Percentiles rank a stretch among this genome's conserved stretches.
phyloP scores from a whole-genome alignment of 2,329 filamentous ascomycete species.

The Ploettnerulaceae sp. region DNA sequence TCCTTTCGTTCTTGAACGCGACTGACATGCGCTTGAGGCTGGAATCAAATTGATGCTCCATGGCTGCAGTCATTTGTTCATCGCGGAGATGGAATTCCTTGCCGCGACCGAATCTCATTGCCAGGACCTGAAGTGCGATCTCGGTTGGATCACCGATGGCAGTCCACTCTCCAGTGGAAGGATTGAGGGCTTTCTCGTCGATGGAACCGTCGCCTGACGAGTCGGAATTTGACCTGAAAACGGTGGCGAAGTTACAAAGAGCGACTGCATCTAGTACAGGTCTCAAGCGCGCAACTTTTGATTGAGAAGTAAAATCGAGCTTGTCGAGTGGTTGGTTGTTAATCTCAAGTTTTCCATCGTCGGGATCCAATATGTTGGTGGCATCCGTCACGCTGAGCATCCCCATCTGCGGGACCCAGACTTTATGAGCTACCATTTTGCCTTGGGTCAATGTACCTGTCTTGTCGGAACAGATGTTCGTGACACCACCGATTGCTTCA shows the following conservation, averaged over 20 bases:
- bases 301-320: conserved; percentile 20
- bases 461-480: conserved; percentile 43
- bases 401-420: conserved; percentile 54
- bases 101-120: conserved; percentile 58
- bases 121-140: conserved; percentile 69
- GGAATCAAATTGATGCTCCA: conserved; percentile 70
- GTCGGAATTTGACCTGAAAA: conserved; percentile 30
- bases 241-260: conserved; percentile 54
- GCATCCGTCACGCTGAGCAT: conserved; percentile 50
- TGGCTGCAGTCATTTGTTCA: conserved; percentile 45
- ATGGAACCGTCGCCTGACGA: conserved; percentile 9
- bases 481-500: conserved; percentile 62
- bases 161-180: conserved; percentile 41
- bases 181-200: conserved; percentile 16
- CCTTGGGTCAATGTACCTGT: conserved; percentile 59
- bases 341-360: conserved; percentile 48
- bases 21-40: conserved; percentile 72
- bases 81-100: conserved; percentile 46
- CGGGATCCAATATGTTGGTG: conserved; percentile 57
- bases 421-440: conserved; percentile 48
- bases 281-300: conserved; percentile 35
- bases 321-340: conserved; percentile 38
- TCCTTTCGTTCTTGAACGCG: conserved; percentile 47
- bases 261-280: conserved; percentile 45
- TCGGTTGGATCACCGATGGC: conserved; percentile 66